Evolutionary conservation across 495 filamentous ascomycete species (phyloP).

Genomic region (Talaromyces adpressus): DNA sequence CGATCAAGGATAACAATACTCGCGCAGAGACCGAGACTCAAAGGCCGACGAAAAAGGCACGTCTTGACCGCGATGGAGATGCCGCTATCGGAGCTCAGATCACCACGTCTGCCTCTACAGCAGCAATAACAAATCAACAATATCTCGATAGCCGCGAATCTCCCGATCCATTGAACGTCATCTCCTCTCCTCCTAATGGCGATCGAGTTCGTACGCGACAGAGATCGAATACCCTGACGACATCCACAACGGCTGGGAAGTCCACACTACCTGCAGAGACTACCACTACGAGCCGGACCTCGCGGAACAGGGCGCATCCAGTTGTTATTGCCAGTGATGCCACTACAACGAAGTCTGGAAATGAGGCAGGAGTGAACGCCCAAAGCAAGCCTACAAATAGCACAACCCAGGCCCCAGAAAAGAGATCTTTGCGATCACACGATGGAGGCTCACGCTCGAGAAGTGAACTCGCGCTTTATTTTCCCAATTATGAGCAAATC

Average conservation of each 20-base stretch:
- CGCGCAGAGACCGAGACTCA: slow-evolving; percentile 5
- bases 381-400: slow-evolving; percentile 6
- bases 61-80: slow-evolving; percentile 8
- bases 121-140: slow-evolving; percentile 2
- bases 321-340: slow-evolving; percentile 6
- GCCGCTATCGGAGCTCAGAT: slow-evolving; percentile 8
- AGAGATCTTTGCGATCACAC: slow-evolving; percentile 43
- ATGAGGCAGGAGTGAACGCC: slow-evolving; percentile 8
- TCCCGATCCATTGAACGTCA: slow-evolving; percentile 35
- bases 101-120: slow-evolving; percentile 5
- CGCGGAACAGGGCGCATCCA: slow-evolving; percentile 10
- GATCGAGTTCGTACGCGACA: slow-evolving; percentile 9
- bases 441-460: slow-evolving; percentile 57
- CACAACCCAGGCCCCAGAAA: slow-evolving; percentile 15
- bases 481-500: slow-evolving; percentile 85
- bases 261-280: background rate
- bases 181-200: slow-evolving; percentile 18
- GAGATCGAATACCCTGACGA: slow-evolving; percentile 5
- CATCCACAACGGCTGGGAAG: background rate
- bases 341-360: background rate
- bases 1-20: background rate
- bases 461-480: slow-evolving; percentile 82
- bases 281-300: slow-evolving; percentile 7
- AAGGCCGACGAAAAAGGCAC: slow-evolving; percentile 15
- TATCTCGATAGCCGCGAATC: slow-evolving; percentile 19